Evolutionary conservation across 2,329 filamentous ascomycete genomes (phyloP), one percentile per base, ranked within the genome.

Genomic region (Fusarium sp.): DNA sequence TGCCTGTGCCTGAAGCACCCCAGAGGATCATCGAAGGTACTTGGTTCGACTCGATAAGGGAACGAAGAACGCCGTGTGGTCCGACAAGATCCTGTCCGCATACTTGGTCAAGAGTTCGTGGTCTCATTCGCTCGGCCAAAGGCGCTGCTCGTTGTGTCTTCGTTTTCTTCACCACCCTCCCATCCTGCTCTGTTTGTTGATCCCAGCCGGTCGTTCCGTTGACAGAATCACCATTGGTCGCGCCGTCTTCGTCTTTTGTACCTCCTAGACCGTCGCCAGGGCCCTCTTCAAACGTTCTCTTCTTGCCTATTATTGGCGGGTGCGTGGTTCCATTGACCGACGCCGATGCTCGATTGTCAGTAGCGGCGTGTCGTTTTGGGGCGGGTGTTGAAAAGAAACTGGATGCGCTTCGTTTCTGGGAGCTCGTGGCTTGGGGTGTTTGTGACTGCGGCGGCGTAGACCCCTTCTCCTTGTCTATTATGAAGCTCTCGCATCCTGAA

Each of bases 11-110:
- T 0, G 90, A 88, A 1, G 84, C 85, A 29, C 91, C 91, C 91
- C 95, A 99, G 13, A 99, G 81, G 36, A 99, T 93, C 92, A 99
- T 97, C 13, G 92, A 96, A 0, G 95, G 94, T 29, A 98, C 87
- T 6, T 90, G 85, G 70, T 95, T 89, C 56, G 89, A 84, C 70
- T 97, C 91, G 65, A 99, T 96, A 56, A 98, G 83, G 27, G 89
- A 88, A 4, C 94, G 88, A 38, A 99, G 81, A 6, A 98, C 86
- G n/a, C 95, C 95, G 29, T 87, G 80, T 0, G 87, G 85, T 0
- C 93, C 94, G 2, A 99, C 93, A 0, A 99, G 85, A 39, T 97
- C 92, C 77, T 99, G 95, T 0, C 95, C 95, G 64, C 83, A 93
- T 4, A 98, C 90, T 14, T 97, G 89, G 70, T 97, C 91, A 8